Base-by-base conservation (phyloP, 1,284 basidiomycete species). In the Tilletia caries region DNA sequence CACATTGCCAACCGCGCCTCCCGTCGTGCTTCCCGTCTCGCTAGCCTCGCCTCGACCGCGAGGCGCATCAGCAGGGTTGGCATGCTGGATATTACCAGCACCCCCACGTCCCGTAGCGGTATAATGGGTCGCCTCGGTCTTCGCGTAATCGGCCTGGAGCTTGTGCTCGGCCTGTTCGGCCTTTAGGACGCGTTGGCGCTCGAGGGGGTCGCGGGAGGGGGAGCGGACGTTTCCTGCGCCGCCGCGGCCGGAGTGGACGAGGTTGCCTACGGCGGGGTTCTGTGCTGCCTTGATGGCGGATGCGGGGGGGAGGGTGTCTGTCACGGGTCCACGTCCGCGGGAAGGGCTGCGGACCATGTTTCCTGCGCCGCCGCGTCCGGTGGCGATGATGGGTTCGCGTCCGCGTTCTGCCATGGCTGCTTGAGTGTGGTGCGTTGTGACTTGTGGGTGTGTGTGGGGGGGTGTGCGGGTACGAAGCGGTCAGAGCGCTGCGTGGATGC, bases 191-290 rank as follows among this genome's bases (percentile, higher is more conserved):
- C 71, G 67, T 77, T 84, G 2, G 1, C 85, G 82, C 44, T 84
- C 82, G n/a, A 73, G 69, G 44, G 86, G 83, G 62, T 89, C 88
- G 54, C 88, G 87, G 20, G 90, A 90, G 0, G 89, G 88, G 2
- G 90, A 89, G 65, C 89, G 88, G 46, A 92, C 88, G 84, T 92
- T 92, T 52, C 91, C 91, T 23, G 87, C 87, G 32, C 91, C 91
- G 44, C 91, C 91, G 41, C 91, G 87, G 23, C 91, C 91, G 54
- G 88, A 87, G 48, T 89, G 89, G 73, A 85, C 86, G n/a, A 64
- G 34, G 41, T 23, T 46, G 48, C 43, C 44, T n/a, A 32, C 52
- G 71, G 74, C 72, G 64, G 74, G 65, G 70, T 76, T 73, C 48
- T 64, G 48, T 25, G 75, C 73, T 2, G 72, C 69, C 4, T 70